Evolutionary conservation across 371 early-diverging fungal genomes (phyloP), one percentile per base, ranked within the genome.

Genomic region (Mortierella sp.): DNA sequence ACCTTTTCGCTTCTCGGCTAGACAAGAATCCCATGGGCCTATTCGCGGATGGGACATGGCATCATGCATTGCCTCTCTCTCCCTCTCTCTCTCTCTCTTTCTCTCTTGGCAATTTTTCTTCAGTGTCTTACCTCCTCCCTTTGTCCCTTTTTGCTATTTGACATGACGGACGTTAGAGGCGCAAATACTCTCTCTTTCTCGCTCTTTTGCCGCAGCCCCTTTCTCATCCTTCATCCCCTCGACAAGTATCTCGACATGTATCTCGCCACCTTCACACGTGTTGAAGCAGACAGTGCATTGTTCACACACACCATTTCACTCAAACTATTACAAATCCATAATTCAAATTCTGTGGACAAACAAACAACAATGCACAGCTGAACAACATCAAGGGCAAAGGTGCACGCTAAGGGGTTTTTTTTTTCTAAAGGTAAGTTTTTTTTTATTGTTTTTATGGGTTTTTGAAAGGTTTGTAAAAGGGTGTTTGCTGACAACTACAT

Each of bases 261-360:
- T 40, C 57, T 57, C 4, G 3, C 59, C 28, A 59, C 34, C 31
- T 4, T 59, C 59, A 59, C 59, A 59, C 59, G 59, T 31, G 53
- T 55, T 55, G 26, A 13, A 46, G 48, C 13, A 46, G 48, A 9
- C 48, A 6, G 43, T 40, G 43, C 43, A 40, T 40, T 40, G 43
- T 40, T 40, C 43, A 40, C 43, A 40, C 19, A 54, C 54, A 19
- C 14, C 1, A 1, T 5, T 31, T 31, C 61, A 37, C 64, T 64
- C 64, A 64, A 34, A 64, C 64, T 64, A 64, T 64, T 64, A 64
- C 64, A 64, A 64, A 64, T 64, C 24, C 11, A 13, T 13, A 46
- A 46, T 46, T 14, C 31, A 28, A 59, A 14, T 59, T 31, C 14
- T 31, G 5, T 13, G 26, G 8, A 46, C 8, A 46, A 46, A 46